Percentiles rank a stretch among this genome's conserved stretches.
These are phyloP conservation scores for Favolaschia claudopus DNA, from an alignment of 768 basidiomycete genomes.

Conservation along the genomic window DNA sequence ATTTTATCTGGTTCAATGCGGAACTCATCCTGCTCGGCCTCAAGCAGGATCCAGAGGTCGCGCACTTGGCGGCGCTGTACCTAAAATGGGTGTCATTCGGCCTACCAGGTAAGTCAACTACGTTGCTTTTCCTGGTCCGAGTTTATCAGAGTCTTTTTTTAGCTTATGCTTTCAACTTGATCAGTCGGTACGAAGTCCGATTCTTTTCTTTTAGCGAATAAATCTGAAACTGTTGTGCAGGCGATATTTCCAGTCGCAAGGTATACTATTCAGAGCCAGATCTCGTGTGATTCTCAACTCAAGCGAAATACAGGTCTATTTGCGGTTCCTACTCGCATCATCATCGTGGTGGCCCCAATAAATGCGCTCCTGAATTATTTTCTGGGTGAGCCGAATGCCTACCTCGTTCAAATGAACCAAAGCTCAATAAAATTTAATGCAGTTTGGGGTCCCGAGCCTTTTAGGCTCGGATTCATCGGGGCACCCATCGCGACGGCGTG, in stretches of 20 bases:
- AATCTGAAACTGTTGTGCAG: slow-evolving; percentile 45
- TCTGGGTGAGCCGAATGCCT: slow-evolving; percentile 60
- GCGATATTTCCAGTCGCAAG: slow-evolving; percentile 87
- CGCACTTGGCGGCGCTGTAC: slow-evolving; percentile 77
- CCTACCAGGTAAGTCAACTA: slow-evolving; percentile 62
- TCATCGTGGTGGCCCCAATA: slow-evolving; percentile 82
- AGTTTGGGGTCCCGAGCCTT: slow-evolving; percentile 85
- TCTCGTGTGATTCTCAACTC: background rate
- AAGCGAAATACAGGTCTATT: slow-evolving; percentile 65
- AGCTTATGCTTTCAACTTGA: slow-evolving; percentile 62
- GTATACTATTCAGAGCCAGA: too few relatives aligned
- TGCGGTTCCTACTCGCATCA: slow-evolving; percentile 83
- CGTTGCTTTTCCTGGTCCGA: slow-evolving; percentile 14
- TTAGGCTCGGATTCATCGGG: slow-evolving; percentile 89
- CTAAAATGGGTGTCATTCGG: slow-evolving; percentile 80
- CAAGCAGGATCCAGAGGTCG: slow-evolving; percentile 86
- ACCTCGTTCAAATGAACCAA: background rate
- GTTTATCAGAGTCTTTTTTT: slow-evolving; percentile 4
- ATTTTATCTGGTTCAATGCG: slow-evolving; percentile 79
- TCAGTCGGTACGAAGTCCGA: slow-evolving; percentile 48
- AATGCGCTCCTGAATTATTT: slow-evolving; percentile 86
- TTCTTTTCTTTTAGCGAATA: background rate
- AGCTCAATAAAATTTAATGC: background rate
- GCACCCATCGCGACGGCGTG: slow-evolving; percentile 91
- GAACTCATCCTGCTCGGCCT: slow-evolving; percentile 79